phyloP scores from a whole-genome alignment of 2,329 filamentous ascomycete genomes.

The Basipetospora chlamydospora region DNA sequence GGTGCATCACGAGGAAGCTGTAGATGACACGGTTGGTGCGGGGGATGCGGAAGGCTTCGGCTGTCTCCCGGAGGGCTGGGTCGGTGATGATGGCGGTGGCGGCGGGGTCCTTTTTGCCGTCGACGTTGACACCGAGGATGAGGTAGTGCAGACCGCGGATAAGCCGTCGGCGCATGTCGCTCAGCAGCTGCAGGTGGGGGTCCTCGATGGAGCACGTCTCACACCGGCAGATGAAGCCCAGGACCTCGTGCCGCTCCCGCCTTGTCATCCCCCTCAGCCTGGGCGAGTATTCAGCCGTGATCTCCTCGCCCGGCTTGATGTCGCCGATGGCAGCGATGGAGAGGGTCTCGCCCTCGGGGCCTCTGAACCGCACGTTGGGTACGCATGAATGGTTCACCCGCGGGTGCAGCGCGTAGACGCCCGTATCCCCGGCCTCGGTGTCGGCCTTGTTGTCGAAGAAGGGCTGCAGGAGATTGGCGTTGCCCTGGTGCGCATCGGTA shows the following conservation, averaged over 20 bases:
- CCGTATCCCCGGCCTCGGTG: neutral
- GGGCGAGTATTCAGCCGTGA: neutral
- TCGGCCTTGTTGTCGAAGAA: neutral
- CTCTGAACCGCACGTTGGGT: neutral
- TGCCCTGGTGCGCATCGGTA: too few species aligned
- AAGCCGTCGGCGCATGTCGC: neutral
- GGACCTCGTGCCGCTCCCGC: neutral
- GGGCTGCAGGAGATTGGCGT: neutral
- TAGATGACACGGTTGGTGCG: too few species aligned
- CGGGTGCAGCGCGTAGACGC: neutral
- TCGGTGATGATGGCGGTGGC: too few species aligned
- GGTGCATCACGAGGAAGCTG: too few species aligned
- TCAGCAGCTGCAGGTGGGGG: neutral
- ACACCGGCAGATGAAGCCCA: neutral
- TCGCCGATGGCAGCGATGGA: neutral
- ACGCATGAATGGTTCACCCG: slow-evolving; percentile 1
- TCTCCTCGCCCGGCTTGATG: neutral
- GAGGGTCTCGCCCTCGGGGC: neutral
- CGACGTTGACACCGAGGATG: neutral
- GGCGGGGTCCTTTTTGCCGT: too few species aligned
- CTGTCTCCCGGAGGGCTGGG: too few species aligned
- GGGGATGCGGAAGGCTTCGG: too few species aligned
- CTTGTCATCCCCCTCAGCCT: too few species aligned
- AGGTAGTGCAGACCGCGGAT: neutral
- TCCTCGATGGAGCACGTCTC: neutral